Evolutionary conservation across 2,329 filamentous ascomycete genomes (phyloP).

Genomic region (Verticillium dahliae): DNA sequence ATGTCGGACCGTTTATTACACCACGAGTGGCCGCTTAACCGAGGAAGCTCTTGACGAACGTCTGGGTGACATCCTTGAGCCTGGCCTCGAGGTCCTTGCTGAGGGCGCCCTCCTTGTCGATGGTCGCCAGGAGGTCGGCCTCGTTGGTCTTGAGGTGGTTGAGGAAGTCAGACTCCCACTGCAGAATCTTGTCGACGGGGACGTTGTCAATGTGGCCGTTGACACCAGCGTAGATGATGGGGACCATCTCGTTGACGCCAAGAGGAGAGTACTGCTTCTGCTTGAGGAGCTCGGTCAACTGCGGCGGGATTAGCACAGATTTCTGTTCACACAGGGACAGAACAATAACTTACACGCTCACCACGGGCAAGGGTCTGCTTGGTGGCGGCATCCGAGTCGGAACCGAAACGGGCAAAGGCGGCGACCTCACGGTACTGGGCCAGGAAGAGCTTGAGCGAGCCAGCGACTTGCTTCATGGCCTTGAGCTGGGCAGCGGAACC

Average conservation of each 20-base stretch:
- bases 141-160: conserved; percentile 89
- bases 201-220: conserved; percentile 89
- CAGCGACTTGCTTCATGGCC: conserved; percentile 99
- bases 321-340: no score
- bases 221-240: conserved; percentile 98
- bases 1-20: conserved; percentile 19
- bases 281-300: conserved; percentile 95
- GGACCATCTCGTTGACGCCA: conserved; percentile 99
- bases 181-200: conserved; percentile 83
- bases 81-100: conserved; percentile 89
- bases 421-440: conserved; percentile 99
- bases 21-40: conserved; percentile 38
- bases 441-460: conserved; percentile 99
- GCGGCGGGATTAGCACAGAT: conserved; percentile 12
- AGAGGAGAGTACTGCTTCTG: conserved; percentile 99
- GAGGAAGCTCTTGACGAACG: conserved; percentile 92
- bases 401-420: conserved; percentile 99
- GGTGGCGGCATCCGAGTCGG: conserved; percentile 95
- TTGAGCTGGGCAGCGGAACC: conserved; percentile 99
- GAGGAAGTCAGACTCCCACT: conserved; percentile 94
- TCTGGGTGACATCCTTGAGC: conserved; percentile 68
- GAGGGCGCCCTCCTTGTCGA: conserved; percentile 92
- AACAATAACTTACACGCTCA: conserved; percentile 70
- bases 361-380: conserved; percentile 98
- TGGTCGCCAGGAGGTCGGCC: conserved; percentile 72